Evolutionary conservation across 306 rosid species (phyloP).

Genomic region (Alnus glutinosa): DNA sequence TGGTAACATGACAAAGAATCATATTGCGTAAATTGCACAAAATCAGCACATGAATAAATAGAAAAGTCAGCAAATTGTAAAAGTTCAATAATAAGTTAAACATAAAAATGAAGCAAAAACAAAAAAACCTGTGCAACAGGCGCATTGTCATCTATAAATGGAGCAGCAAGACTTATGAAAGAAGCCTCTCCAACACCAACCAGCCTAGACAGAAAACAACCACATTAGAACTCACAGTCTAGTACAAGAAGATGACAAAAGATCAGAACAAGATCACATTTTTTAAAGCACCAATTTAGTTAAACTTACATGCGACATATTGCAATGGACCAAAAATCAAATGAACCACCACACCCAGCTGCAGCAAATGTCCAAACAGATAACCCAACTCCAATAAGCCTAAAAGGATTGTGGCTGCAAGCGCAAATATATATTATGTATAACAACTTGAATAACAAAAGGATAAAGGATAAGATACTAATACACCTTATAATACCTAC

Average conservation of each 20-base stretch:
- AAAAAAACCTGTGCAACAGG: constrained; percentile 72
- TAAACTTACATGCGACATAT: constrained; percentile 76
- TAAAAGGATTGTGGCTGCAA: constrained; percentile 85
- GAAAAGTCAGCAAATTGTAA: constrained; percentile 20
- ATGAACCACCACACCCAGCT: constrained; percentile 82
- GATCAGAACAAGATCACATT: constrained; percentile 3
- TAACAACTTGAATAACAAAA: neutral
- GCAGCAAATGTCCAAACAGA: constrained; percentile 87
- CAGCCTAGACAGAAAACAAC: constrained; percentile 54
- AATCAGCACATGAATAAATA: constrained; percentile 19
- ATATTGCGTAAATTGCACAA: constrained; percentile 9
- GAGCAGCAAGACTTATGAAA: constrained; percentile 96
- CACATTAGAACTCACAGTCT: constrained; percentile 21
- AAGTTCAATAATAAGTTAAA: constrained; percentile 4
- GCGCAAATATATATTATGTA: constrained; percentile 25
- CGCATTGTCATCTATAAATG: constrained; percentile 95
- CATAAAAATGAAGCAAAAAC: neutral
- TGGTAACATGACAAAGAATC: constrained; percentile 38
- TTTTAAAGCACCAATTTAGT: neutral
- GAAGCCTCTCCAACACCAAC: constrained; percentile 99
- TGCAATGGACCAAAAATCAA: constrained; percentile 86
- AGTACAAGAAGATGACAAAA: constrained; percentile 28
- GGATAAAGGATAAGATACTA: neutral
- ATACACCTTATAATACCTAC: neutral
- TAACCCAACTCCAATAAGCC: constrained; percentile 95